Percentiles rank a stretch among this genome's conserved stretches.
phyloP scores from a whole-genome alignment of 2,329 filamentous ascomycete species.

The Sarocladiaceae sp. region DNA sequence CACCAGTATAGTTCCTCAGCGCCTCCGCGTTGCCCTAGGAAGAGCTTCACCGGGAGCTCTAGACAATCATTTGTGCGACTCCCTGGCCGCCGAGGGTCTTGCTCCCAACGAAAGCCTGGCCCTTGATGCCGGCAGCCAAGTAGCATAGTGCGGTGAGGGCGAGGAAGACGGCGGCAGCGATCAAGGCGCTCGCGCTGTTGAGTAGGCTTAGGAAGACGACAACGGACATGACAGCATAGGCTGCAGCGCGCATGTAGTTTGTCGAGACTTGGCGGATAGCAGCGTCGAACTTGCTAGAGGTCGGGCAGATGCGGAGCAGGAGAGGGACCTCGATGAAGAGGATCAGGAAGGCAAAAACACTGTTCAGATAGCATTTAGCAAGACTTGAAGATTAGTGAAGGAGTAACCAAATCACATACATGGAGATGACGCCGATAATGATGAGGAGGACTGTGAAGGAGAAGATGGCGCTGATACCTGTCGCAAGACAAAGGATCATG shows the following conservation, averaged over 20 bases:
- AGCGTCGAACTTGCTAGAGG: conserved; percentile 80
- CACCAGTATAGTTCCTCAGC: not conserved
- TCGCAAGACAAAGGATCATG: conserved; percentile 67
- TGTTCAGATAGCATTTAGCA: conserved; percentile 26
- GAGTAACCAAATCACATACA: conserved; percentile 38
- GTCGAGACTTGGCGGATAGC: conserved; percentile 90
- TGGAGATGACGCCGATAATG: conserved; percentile 46
- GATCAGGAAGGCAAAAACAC: conserved; percentile 67
- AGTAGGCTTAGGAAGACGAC: conserved; percentile 83
- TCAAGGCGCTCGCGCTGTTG: conserved; percentile 62
- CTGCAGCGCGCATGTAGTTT: conserved; percentile 91
- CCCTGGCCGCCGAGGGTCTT: conserved; percentile 94
- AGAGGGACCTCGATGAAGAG: conserved; percentile 89
- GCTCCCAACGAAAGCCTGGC: conserved; percentile 83
- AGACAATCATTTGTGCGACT: conserved; percentile 97
- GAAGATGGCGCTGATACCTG: conserved; percentile 66
- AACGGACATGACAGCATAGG: conserved; percentile 77
- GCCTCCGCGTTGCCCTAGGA: too few species aligned
- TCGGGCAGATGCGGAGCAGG: conserved; percentile 95
- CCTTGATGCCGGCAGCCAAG: conserved; percentile 70
- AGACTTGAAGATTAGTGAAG: not conserved
- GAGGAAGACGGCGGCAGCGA: conserved; percentile 82
- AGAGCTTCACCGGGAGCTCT: conserved; percentile 21
- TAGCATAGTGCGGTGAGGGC: conserved; percentile 78
- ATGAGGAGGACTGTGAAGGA: conserved; percentile 44